Conservation (phyloP, 805 yeast species). For the Monosporozyma unispora region DNA sequence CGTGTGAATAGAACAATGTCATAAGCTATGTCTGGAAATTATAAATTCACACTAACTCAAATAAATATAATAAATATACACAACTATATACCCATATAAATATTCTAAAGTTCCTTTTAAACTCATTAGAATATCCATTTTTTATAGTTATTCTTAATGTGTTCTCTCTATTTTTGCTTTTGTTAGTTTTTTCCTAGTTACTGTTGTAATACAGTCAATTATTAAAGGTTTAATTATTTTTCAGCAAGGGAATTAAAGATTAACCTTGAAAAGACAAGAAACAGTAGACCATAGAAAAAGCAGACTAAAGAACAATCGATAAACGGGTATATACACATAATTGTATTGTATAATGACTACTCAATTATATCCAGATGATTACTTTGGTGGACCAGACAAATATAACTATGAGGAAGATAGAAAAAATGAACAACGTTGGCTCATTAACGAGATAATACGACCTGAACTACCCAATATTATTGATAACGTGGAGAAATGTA, state of each 20-base stretch:
- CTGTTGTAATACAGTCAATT: not conserved
- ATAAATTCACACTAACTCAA: too few relatives aligned
- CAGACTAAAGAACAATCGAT: too few relatives aligned
- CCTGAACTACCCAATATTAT: constrained; percentile 41
- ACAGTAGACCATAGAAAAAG: not conserved
- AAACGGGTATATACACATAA: not conserved
- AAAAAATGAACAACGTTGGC: constrained; percentile 35
- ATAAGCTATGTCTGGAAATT: too few relatives aligned
- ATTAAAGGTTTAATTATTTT: not conserved
- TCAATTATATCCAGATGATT: constrained; percentile 27
- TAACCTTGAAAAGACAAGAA: not conserved
- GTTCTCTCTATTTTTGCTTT: not conserved
- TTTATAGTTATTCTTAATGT: too few relatives aligned
- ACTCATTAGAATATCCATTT: not conserved
- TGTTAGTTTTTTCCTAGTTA: not conserved
- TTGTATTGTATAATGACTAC: constrained; percentile 24
- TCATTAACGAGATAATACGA: constrained; percentile 37
- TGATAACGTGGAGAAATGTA: constrained; percentile 37
- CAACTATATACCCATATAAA: not conserved
- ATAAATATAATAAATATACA: too few relatives aligned
- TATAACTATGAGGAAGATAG: constrained; percentile 7
- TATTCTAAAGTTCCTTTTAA: not conserved
- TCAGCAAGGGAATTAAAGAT: not conserved
- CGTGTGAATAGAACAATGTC: constrained; percentile 3
- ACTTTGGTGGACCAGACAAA: constrained; percentile 14